phyloP scores from a whole-genome alignment of 257 asterid genomes.

The Nicotiana knightiana region DNA sequence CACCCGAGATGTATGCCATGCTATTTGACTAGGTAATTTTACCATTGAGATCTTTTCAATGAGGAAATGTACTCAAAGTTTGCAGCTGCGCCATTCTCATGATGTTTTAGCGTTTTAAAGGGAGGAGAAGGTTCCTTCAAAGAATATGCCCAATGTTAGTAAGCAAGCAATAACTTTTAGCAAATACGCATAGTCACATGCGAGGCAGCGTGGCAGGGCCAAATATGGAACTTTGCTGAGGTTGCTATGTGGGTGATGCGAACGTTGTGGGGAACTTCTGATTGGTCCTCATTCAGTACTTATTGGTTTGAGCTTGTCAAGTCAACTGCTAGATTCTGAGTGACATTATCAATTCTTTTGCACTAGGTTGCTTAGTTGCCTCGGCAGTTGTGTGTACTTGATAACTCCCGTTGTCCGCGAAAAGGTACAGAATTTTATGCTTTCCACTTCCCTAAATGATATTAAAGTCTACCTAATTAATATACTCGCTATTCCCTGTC shows the following conservation, averaged over 20 bases:
- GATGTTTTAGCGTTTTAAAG: background rate
- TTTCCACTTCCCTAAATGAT: background rate
- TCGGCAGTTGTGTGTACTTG: background rate
- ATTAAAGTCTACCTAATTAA: background rate
- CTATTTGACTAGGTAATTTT: background rate
- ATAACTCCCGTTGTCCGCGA: background rate
- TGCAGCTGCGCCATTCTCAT: background rate
- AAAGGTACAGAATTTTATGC: background rate
- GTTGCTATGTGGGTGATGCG: background rate
- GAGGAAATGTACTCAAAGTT: background rate
- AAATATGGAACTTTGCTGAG: background rate
- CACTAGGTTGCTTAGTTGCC: background rate
- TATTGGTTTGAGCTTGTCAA: background rate
- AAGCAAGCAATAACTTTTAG: background rate
- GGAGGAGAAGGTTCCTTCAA: background rate
- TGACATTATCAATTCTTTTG: background rate
- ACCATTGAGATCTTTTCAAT: background rate
- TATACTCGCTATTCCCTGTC: background rate
- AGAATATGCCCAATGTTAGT: background rate
- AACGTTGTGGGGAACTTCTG: background rate
- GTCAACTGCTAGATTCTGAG: constrained; percentile 4
- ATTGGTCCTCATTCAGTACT: background rate
- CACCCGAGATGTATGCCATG: background rate
- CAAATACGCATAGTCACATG: background rate
- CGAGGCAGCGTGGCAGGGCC: background rate